A percentile compares a stretch with the other conserved stretches of the same genome.
phyloP scores from a whole-genome alignment of 345 rosid genomes.

The Anastatica hierochuntica region DNA sequence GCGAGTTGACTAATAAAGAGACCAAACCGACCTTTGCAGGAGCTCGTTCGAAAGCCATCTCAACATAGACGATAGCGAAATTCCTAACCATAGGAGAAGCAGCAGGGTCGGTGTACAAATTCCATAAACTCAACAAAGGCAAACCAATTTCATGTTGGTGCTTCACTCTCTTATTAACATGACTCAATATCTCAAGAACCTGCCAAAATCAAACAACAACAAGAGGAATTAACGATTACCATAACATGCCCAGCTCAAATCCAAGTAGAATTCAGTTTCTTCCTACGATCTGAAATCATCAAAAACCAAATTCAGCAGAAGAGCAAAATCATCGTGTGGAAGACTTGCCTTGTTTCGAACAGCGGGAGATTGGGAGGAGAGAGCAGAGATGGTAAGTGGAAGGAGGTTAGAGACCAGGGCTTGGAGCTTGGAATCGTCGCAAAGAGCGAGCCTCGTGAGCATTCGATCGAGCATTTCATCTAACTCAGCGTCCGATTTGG shows the following conservation, averaged over 20 bases:
- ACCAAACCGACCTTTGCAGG: constrained; percentile 44
- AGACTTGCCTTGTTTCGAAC: constrained; percentile 81
- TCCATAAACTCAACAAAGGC: constrained; percentile 68
- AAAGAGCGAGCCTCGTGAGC: constrained; percentile 81
- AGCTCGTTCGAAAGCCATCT: constrained; percentile 87
- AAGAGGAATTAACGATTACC: background rate
- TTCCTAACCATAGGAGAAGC: constrained; percentile 70
- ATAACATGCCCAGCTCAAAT: background rate
- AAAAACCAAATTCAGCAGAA: background rate
- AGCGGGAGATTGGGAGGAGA: constrained; percentile 47
- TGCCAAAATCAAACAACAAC: constrained; percentile 12
- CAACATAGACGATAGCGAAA: constrained; percentile 80
- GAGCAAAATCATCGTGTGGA: background rate
- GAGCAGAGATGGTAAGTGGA: constrained; percentile 66
- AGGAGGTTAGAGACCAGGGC: constrained; percentile 66
- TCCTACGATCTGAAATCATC: background rate
- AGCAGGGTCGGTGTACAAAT: constrained; percentile 45
- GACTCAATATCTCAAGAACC: constrained; percentile 96
- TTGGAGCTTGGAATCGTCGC: constrained; percentile 79
- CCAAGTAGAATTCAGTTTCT: background rate
- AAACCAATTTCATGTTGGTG: constrained; percentile 67
- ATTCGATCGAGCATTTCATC: constrained; percentile 91
- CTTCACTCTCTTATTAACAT: constrained; percentile 93
- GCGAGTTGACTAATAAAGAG: background rate
- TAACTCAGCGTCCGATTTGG: constrained; percentile 56